phyloP scores from a whole-genome alignment of 2,329 filamentous ascomycete species.

The Bipolaris bicolor region DNA sequence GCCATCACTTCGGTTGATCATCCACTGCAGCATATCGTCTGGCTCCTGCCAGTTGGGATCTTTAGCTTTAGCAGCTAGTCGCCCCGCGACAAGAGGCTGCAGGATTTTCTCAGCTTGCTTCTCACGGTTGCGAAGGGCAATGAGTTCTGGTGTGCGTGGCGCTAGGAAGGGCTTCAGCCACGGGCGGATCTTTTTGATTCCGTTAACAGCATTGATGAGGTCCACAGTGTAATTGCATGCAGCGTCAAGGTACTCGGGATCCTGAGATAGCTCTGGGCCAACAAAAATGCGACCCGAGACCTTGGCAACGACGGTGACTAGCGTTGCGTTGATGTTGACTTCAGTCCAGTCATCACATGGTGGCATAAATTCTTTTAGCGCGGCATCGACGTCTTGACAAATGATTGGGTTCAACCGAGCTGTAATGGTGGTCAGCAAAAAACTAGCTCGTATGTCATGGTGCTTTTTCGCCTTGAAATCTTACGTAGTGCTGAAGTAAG shows the following conservation, averaged over 20 bases:
- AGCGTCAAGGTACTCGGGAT: conserved; percentile 39
- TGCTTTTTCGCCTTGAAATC: not conserved
- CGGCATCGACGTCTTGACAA: conserved; percentile 38
- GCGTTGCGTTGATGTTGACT: conserved; percentile 33
- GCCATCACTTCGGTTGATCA: conserved; percentile 34
- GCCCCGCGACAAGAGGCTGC: conserved; percentile 33
- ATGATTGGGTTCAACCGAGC: conserved; percentile 40
- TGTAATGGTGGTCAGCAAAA: conserved; percentile 21
- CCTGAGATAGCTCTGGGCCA: conserved; percentile 37
- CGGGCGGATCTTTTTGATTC: conserved; percentile 36
- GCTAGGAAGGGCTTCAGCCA: conserved; percentile 35
- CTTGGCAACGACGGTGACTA: conserved; percentile 43
- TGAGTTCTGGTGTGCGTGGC: conserved; percentile 33
- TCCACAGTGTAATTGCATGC: conserved; percentile 42
- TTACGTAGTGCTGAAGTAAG: conserved; percentile 46
- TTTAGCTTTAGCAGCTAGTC: conserved; percentile 30
- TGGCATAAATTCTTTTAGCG: conserved; percentile 35
- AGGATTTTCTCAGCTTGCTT: conserved; percentile 22
- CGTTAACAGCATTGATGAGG: conserved; percentile 35
- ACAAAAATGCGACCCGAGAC: conserved; percentile 45
- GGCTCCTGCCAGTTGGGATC: conserved; percentile 41
- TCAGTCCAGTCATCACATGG: conserved; percentile 43
- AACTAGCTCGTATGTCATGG: not conserved
- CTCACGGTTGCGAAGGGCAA: conserved; percentile 28
- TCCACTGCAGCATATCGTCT: conserved; percentile 49